Percentiles rank a stretch among this genome's conserved stretches.
Evolutionary conservation across 2,329 filamentous ascomycete genomes (phyloP).

Genomic region (Colletotrichum tanaceti): DNA sequence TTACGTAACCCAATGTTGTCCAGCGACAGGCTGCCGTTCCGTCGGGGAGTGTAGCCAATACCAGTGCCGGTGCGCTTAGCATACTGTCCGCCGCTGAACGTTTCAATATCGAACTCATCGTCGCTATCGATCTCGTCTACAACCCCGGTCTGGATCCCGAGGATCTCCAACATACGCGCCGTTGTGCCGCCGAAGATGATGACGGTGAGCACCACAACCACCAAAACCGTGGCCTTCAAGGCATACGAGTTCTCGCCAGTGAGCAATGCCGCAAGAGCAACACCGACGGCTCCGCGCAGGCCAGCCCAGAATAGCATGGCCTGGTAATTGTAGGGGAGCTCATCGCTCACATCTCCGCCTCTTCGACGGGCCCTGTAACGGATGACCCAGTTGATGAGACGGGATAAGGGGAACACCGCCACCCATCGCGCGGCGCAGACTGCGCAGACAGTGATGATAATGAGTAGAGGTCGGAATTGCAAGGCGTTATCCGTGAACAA

Average conservation of each 20-base stretch:
- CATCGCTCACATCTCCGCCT: slow-evolving; percentile 81
- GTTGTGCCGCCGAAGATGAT: slow-evolving; percentile 99
- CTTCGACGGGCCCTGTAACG: slow-evolving; percentile 83
- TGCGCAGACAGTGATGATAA: slow-evolving; percentile 89
- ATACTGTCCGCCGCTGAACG: slow-evolving; percentile 77
- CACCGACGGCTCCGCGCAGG: slow-evolving; percentile 92
- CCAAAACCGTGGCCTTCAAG: slow-evolving; percentile 92
- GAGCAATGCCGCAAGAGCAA: slow-evolving; percentile 90
- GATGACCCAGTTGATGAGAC: slow-evolving; percentile 91
- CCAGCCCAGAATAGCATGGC: slow-evolving; percentile 99
- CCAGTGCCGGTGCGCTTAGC: slow-evolving; percentile 82
- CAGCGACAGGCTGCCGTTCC: slow-evolving; percentile 70
- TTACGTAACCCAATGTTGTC: slow-evolving; percentile 58
- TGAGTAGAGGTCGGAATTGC: slow-evolving; percentile 93
- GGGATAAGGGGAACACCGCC: slow-evolving; percentile 92
- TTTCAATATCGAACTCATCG: slow-evolving; percentile 97
- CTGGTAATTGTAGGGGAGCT: slow-evolving; percentile 94
- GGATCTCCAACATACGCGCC: slow-evolving; percentile 95
- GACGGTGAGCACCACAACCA: slow-evolving; percentile 96
- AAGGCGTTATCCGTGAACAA: slow-evolving; percentile 91
- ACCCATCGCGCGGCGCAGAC: slow-evolving; percentile 94
- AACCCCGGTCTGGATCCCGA: slow-evolving; percentile 95
- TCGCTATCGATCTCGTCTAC: slow-evolving; percentile 98
- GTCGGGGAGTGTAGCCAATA: slow-evolving; percentile 80
- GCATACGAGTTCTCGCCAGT: slow-evolving; percentile 84